These are phyloP conservation scores for Colletotrichum sp. DNA, from an alignment of 2,329 filamentous ascomycete genomes.

Conservation along the genomic window DNA sequence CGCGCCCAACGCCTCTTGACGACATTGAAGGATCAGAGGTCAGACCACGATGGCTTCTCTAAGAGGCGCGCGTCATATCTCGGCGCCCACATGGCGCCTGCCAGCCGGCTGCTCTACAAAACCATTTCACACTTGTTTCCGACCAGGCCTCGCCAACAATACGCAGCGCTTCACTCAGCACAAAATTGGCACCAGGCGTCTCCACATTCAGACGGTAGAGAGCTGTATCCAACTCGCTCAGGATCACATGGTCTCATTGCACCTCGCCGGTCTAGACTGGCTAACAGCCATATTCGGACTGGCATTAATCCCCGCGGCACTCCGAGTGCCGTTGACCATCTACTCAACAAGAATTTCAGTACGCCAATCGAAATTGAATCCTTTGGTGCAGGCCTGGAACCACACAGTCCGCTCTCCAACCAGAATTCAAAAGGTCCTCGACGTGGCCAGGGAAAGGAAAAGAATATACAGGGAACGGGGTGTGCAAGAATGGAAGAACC, in stretches of 20 bases:
- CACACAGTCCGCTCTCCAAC: not conserved
- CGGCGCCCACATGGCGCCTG: not conserved
- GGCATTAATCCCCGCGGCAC: slow-evolving; percentile 46
- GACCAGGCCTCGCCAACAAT: not conserved
- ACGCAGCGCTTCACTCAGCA: not conserved
- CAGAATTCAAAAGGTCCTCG: not conserved
- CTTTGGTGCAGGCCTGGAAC: slow-evolving; percentile 36
- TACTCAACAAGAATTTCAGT: slow-evolving; percentile 33
- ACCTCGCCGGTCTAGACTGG: slow-evolving; percentile 54
- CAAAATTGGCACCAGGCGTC: not conserved
- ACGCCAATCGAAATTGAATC: slow-evolving; percentile 22
- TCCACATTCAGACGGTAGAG: slow-evolving; percentile 37
- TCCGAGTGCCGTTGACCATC: slow-evolving; percentile 52
- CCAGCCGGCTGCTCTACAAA: not conserved
- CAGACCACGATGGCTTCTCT: slow-evolving; percentile 5
- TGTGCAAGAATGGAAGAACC: slow-evolving; percentile 53
- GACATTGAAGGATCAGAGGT: not conserved
- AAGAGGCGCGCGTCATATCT: not conserved
- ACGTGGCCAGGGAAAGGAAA: not conserved
- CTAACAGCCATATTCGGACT: slow-evolving; percentile 33
- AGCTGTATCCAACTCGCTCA: slow-evolving; percentile 1
- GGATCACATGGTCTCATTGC: slow-evolving; percentile 31
- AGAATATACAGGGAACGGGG: slow-evolving; percentile 44
- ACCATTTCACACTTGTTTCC: not conserved
- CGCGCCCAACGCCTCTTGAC: not conserved